Conservation (phyloP, 352 stramenopile species). For the Phytopythium montanum region DNA sequence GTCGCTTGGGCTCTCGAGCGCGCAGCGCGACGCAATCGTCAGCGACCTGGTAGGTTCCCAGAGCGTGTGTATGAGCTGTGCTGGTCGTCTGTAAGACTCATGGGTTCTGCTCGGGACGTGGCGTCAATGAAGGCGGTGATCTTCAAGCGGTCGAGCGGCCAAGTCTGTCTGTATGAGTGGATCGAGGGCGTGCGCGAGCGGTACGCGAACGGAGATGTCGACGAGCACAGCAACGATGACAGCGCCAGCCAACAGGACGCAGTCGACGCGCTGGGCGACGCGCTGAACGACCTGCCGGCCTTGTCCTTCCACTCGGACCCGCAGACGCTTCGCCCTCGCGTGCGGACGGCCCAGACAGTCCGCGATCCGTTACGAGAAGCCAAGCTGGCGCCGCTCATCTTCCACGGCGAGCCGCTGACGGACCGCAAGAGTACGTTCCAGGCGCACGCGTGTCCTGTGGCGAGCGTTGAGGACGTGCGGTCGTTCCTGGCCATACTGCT, state of each 20-base stretch:
- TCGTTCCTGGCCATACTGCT: conserved; percentile 78
- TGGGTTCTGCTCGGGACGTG: too few relatives aligned
- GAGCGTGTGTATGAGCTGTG: not conserved
- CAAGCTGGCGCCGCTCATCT: conserved; percentile 54
- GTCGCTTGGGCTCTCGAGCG: conserved; percentile 73
- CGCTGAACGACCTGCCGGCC: conserved; percentile 15
- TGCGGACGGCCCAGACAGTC: conserved; percentile 54
- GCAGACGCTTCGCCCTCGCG: conserved; percentile 57
- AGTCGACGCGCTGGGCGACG: conserved; percentile 9
- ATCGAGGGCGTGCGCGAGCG: conserved; percentile 78
- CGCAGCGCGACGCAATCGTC: conserved; percentile 59
- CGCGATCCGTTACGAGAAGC: conserved; percentile 54
- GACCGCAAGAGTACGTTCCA: conserved; percentile 88
- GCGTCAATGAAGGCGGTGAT: conserved; percentile 36
- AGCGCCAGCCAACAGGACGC: conserved; percentile 6
- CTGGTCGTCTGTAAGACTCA: too few relatives aligned
- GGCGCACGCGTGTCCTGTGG: conserved; percentile 56
- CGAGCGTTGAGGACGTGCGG: conserved; percentile 67
- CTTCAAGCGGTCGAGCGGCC: conserved; percentile 64
- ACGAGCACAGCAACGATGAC: not conserved
- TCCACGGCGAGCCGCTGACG: conserved; percentile 59
- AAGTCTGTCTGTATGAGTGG: conserved; percentile 87
- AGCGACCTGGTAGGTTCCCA: conserved; percentile 48
- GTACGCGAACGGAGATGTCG: conserved; percentile 46
- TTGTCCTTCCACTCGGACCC: conserved; percentile 43